Conservation (phyloP, 257 asterid genomes). For the Solanum chiquidenum region DNA sequence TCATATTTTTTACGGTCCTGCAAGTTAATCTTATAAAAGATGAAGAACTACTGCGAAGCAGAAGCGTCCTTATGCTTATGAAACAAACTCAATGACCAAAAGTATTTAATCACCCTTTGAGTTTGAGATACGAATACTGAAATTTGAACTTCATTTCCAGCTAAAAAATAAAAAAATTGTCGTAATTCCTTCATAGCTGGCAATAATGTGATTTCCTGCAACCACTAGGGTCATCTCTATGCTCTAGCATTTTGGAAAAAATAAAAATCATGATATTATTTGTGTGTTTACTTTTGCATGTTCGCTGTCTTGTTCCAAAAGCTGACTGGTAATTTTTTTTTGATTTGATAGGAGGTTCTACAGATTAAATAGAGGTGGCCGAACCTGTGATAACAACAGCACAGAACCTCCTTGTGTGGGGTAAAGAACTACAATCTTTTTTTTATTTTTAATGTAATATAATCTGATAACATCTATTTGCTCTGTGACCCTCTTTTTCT, state of each 20-base stretch:
- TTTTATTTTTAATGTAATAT: not conserved
- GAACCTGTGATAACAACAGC: constrained; percentile 48
- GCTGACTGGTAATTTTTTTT: not conserved
- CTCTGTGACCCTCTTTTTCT: not conserved
- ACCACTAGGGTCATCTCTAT: not conserved
- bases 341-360: constrained; percentile 46
- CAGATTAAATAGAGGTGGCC: constrained; percentile 35
- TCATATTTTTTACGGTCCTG: not conserved
- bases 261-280: not conserved
- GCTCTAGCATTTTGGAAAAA: not conserved
- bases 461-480: not conserved
- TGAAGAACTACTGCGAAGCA: not conserved
- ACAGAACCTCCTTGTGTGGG: constrained; percentile 86
- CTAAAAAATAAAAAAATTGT: not conserved
- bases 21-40: not conserved
- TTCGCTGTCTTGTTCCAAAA: not conserved
- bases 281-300: not conserved
- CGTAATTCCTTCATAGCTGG: not conserved
- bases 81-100: not conserved
- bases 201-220: not conserved
- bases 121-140: not conserved
- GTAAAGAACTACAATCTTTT: constrained; percentile 24
- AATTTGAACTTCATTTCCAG: not conserved
- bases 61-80: not conserved
- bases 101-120: not conserved